phyloP scores from a whole-genome alignment of 179 eudicot genomes.

The Patellifolia procumbens region DNA sequence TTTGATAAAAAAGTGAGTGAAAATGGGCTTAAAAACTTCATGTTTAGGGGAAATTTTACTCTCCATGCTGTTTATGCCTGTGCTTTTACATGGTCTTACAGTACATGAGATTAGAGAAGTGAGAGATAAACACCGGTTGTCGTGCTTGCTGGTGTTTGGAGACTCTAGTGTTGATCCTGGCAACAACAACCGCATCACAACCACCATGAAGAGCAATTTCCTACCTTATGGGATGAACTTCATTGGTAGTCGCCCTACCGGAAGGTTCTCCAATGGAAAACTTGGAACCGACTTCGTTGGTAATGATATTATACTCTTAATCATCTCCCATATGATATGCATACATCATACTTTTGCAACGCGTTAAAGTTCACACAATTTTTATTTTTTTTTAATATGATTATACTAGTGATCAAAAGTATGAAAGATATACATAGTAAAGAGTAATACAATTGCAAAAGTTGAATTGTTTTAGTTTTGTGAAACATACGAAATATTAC shows the following conservation, averaged over 20 bases:
- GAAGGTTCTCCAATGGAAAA: constrained; percentile 51
- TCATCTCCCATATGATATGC: too few relatives aligned
- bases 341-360: too few relatives aligned
- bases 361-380: too few relatives aligned
- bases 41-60: background rate
- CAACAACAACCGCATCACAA: constrained; percentile 43
- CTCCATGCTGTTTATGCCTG: background rate
- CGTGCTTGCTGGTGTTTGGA: constrained; percentile 49
- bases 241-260: constrained; percentile 42
- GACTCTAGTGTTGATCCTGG: constrained; percentile 57
- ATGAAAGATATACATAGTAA: too few relatives aligned
- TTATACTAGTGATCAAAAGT: too few relatives aligned
- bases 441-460: too few relatives aligned
- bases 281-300: constrained; percentile 20
- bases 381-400: too few relatives aligned
- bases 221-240: constrained; percentile 57
- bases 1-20: background rate
- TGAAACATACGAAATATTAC: too few relatives aligned
- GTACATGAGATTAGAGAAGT: background rate
- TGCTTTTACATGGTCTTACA: background rate
- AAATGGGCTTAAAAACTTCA: background rate
- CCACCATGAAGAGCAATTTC: constrained; percentile 42
- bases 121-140: constrained; percentile 8
- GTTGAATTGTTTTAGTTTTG: too few relatives aligned
- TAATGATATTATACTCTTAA: too few relatives aligned